Evolutionary conservation across 257 asterid species (phyloP).

Genomic region (Solanum tacnaense): DNA sequence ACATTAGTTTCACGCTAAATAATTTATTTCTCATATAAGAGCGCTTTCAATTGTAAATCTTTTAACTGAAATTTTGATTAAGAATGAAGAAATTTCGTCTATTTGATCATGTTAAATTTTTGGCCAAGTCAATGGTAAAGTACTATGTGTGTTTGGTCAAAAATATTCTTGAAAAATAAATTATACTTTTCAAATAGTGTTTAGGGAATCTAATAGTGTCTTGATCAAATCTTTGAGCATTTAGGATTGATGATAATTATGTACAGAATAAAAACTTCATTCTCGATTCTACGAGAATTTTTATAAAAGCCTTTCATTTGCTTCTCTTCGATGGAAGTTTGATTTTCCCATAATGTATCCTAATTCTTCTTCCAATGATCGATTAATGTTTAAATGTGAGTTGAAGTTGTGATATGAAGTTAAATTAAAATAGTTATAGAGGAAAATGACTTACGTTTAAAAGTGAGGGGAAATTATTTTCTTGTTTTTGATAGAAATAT

Average conservation of each 20-base stretch:
- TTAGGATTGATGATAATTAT: not conserved
- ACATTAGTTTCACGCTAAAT: too few relatives aligned
- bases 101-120: not conserved
- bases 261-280: too few relatives aligned
- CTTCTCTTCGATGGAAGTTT: too few relatives aligned
- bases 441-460: not conserved
- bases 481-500: not conserved
- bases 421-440: not conserved
- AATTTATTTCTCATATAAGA: too few relatives aligned
- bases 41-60: too few relatives aligned
- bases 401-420: not conserved
- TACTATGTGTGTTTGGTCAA: not conserved
- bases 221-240: not conserved
- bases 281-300: too few relatives aligned
- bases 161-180: not conserved
- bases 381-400: not conserved
- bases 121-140: not conserved
- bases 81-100: rapidly evolving
- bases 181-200: not conserved
- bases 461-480: not conserved
- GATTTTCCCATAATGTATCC: too few relatives aligned
- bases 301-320: too few relatives aligned
- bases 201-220: not conserved
- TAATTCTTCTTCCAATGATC: too few relatives aligned
- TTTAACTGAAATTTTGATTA: rapidly evolving